Percentiles rank a stretch among this genome's conserved stretches.
These are phyloP conservation scores for Russula emetica DNA, from an alignment of 768 basidiomycete species.

Conservation along the genomic window DNA sequence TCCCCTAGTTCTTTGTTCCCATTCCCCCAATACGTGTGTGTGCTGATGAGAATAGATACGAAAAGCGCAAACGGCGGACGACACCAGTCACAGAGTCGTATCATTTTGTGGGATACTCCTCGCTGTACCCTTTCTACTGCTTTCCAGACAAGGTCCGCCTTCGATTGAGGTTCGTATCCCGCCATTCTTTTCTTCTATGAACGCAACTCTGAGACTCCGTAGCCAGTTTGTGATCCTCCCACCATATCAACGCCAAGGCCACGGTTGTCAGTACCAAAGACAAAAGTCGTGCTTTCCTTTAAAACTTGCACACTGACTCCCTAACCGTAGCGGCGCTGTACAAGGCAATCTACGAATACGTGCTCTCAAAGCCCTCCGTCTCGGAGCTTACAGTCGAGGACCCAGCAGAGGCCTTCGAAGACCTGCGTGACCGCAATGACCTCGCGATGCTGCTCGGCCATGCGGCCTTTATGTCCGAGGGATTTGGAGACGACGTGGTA, in stretches of 20 bases:
- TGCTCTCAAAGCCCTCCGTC: slow-evolving; percentile 58
- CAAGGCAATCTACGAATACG: slow-evolving; percentile 75
- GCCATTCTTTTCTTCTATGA: neutral
- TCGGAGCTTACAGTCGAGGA: slow-evolving; percentile 97
- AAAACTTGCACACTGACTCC: neutral
- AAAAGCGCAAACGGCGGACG: slow-evolving; percentile 66
- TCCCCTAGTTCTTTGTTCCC: neutral
- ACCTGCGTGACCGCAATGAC: slow-evolving; percentile 90
- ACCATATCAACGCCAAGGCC: slow-evolving; percentile 84
- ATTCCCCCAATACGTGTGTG: neutral
- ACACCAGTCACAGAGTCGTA: slow-evolving; percentile 55
- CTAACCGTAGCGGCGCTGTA: slow-evolving; percentile 71
- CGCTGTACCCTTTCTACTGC: slow-evolving; percentile 92
- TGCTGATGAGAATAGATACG: slow-evolving; percentile 53
- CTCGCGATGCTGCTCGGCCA: slow-evolving; percentile 68
- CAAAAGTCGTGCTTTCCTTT: neutral
- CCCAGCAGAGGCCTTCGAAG: slow-evolving; percentile 96
- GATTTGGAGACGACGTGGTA: slow-evolving; percentile 44
- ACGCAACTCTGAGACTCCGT: slow-evolving; percentile 7
- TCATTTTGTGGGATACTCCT: slow-evolving; percentile 93
- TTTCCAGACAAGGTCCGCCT: slow-evolving; percentile 88
- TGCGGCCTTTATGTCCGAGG: slow-evolving; percentile 66
- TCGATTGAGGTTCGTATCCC: slow-evolving; percentile 64
- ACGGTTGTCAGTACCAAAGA: slow-evolving; percentile 65
- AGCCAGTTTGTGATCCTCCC: slow-evolving; percentile 94